phyloP scores from a whole-genome alignment of 805 yeast species.

The Candida maesae region DNA sequence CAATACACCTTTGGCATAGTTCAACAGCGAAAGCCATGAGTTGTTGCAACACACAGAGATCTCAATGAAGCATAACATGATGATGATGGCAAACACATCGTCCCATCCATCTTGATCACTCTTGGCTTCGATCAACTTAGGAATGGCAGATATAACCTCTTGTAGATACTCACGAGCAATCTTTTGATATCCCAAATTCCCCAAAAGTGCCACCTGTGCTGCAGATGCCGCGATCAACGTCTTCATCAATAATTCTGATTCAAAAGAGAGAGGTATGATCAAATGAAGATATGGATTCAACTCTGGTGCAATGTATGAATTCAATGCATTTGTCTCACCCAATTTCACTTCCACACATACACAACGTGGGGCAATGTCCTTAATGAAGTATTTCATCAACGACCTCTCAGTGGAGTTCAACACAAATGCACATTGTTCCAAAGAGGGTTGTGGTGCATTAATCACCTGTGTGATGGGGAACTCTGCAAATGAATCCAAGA shows the following conservation, averaged over 20 bases:
- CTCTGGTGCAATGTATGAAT: conserved; percentile 25
- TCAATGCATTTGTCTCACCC: conserved; percentile 9
- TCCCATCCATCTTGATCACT: conserved; percentile 33
- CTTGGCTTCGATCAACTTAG: conserved; percentile 29
- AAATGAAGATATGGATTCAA: conserved; percentile 36
- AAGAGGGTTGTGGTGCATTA: conserved; percentile 14
- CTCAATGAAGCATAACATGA: conserved; percentile 39
- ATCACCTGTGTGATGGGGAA: conserved; percentile 18
- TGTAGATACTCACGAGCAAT: conserved; percentile 28
- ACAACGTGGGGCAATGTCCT: conserved; percentile 36
- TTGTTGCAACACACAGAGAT: conserved; percentile 38
- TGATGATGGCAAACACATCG: conserved; percentile 36
- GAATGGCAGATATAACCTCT: conserved; percentile 30
- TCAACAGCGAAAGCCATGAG: conserved; percentile 36
- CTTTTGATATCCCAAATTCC: conserved; percentile 26
- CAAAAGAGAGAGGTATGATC: conserved; percentile 35
- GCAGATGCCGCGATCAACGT: conserved; percentile 36
- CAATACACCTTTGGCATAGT: conserved; percentile 36
- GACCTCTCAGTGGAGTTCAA: conserved; percentile 15
- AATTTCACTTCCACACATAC: conserved; percentile 34
- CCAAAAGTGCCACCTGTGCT: conserved; percentile 31
- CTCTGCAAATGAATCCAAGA: conserved; percentile 22
- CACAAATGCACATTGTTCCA: conserved; percentile 14
- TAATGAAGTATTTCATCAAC: conserved; percentile 33
- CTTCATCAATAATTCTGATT: conserved; percentile 32